Evolutionary conservation across 139 green algal species (phyloP).

Genomic region (Trebouxia sp.): DNA sequence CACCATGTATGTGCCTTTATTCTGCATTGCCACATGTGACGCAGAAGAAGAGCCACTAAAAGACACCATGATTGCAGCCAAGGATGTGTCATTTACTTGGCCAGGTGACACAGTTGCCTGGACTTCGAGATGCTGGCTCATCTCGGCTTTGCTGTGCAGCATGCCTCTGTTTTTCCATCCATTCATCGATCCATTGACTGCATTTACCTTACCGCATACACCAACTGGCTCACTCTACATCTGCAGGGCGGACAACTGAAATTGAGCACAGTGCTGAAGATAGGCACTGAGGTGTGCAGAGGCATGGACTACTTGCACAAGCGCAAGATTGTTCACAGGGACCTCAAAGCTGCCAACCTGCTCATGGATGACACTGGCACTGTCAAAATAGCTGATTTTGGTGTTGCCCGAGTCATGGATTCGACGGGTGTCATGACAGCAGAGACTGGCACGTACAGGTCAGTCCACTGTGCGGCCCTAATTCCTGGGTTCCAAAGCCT

Average conservation of each 20-base stretch:
- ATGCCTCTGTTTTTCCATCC: too few relatives aligned
- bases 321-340: constrained; percentile 94
- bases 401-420: constrained; percentile 91
- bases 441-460: constrained; percentile 98
- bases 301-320: constrained; percentile 99
- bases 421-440: constrained; percentile 93
- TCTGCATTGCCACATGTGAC: too few relatives aligned
- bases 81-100: too few relatives aligned
- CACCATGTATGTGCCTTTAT: too few relatives aligned
- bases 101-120: too few relatives aligned
- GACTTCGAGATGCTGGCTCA: too few relatives aligned
- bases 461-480: not conserved
- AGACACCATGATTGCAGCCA: too few relatives aligned
- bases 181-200: not conserved
- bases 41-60: too few relatives aligned
- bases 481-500: too few relatives aligned
- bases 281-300: constrained; percentile 84
- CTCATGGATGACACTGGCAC: constrained; percentile 94
- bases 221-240: too few relatives aligned
- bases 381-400: constrained; percentile 97
- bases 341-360: constrained; percentile 94
- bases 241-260: constrained; percentile 60
- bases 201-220: too few relatives aligned
- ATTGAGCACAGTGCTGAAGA: constrained; percentile 74
- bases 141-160: too few relatives aligned